These are phyloP conservation scores for Fusarium temperatum DNA, from an alignment of 2,329 filamentous ascomycete genomes.

Conservation along the genomic window DNA sequence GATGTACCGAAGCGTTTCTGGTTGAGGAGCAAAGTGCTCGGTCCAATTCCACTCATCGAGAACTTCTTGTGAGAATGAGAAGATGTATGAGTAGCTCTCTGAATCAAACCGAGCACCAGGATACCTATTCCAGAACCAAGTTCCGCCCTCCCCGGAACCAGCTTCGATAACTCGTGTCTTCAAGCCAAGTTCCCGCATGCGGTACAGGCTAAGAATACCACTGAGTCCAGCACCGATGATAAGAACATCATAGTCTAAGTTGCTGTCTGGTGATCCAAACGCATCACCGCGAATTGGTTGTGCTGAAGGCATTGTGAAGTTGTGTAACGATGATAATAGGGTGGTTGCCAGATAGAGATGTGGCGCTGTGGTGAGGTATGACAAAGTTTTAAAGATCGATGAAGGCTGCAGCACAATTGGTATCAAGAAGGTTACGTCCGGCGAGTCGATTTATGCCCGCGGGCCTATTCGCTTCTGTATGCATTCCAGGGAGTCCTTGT, in stretches of 20 bases:
- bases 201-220: constrained; percentile 53
- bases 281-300: constrained; percentile 6
- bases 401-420: too few relatives aligned
- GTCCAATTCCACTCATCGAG: constrained; percentile 54
- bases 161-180: constrained; percentile 52
- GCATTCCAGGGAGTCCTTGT: neutral
- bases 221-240: constrained; percentile 44
- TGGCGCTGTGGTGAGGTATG: neutral
- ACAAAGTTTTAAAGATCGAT: neutral
- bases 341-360: neutral
- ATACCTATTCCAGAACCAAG: constrained; percentile 56
- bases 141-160: constrained; percentile 53
- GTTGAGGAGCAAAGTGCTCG: constrained; percentile 45
- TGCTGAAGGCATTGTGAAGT: constrained; percentile 21
- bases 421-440: neutral
- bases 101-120: constrained; percentile 53
- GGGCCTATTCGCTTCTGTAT: neutral
- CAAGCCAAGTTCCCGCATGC: constrained; percentile 50
- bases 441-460: neutral
- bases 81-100: constrained; percentile 29
- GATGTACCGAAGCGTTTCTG: constrained; percentile 55
- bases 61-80: constrained; percentile 42
- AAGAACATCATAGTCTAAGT: constrained; percentile 34
- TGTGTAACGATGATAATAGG: neutral
- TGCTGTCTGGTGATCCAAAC: neutral